Percentiles rank a stretch among this genome's conserved stretches.
Evolutionary conservation across 352 stramenopile genomes (phyloP).

Genomic region (Globisporangium emineosum): DNA sequence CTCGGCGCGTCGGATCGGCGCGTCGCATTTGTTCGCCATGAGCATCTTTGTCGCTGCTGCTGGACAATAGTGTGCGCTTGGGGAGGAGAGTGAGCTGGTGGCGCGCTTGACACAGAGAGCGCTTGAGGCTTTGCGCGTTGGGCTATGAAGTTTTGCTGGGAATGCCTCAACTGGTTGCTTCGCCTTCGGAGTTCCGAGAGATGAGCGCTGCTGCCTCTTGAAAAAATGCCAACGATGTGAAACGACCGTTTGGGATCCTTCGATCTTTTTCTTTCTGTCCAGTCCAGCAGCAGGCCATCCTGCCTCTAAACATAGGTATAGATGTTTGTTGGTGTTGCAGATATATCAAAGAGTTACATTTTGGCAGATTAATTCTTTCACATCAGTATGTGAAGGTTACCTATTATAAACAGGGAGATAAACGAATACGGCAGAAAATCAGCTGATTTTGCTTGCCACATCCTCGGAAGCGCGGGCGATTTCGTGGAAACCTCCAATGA

Average conservation of each 20-base stretch:
- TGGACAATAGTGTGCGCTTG: conserved; percentile 4
- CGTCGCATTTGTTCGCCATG: conserved; percentile 9
- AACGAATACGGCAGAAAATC: neutral
- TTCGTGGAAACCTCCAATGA: conserved; percentile 1
- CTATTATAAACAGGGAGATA: neutral
- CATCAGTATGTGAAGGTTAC: neutral
- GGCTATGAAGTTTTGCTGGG: neutral
- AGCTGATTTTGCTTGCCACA: neutral
- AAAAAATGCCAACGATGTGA: conserved; percentile 8
- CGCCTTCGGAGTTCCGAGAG: neutral
- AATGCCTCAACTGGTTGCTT: neutral
- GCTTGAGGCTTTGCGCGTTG: neutral
- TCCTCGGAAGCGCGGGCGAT: neutral
- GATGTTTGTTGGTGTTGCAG: too few relatives aligned
- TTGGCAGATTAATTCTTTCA: too few relatives aligned
- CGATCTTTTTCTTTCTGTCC: conserved; percentile 5
- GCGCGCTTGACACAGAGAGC: neutral
- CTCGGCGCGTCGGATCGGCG: conserved; percentile 3
- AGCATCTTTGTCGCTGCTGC: neutral
- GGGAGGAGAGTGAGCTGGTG: neutral
- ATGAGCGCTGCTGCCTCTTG: neutral
- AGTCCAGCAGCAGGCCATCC: neutral
- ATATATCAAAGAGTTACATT: too few relatives aligned
- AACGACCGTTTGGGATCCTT: conserved; percentile 10
- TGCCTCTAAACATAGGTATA: neutral